Evolutionary conservation across 1,284 basidiomycete species (phyloP).

Genomic region (Fistulina hepatica): DNA sequence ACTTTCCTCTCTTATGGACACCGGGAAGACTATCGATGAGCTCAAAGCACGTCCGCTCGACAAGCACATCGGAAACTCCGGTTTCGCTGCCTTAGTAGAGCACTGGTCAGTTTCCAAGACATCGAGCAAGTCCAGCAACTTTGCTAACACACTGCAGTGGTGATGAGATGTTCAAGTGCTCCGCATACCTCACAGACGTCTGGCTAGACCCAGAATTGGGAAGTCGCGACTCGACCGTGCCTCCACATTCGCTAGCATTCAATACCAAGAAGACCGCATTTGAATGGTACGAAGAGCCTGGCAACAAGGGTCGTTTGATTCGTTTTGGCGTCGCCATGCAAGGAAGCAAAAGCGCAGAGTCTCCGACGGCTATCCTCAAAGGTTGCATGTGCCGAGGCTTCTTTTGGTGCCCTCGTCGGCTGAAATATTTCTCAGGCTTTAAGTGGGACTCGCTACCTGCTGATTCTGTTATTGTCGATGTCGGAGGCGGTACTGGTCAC

Average conservation of each 20-base stretch:
- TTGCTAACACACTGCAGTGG: conserved; percentile 6
- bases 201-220: conserved; percentile 19
- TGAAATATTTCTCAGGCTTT: conserved; percentile 7
- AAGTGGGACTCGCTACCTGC: conserved; percentile 13
- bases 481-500: conserved; percentile 20
- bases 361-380: neutral
- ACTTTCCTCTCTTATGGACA: conserved; percentile 31
- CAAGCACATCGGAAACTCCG: conserved; percentile 16
- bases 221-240: neutral
- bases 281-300: conserved; percentile 8
- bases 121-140: neutral
- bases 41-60: conserved; percentile 1
- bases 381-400: neutral
- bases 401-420: neutral
- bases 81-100: conserved; percentile 16
- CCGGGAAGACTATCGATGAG: conserved; percentile 22
- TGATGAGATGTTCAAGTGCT: conserved; percentile 18
- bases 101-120: conserved; percentile 13
- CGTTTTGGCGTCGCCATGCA: conserved; percentile 4
- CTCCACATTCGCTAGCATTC: conserved; percentile 9
- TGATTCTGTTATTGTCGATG: conserved; percentile 17
- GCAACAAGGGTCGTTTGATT: conserved; percentile 6
- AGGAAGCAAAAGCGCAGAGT: neutral
- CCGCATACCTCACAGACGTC: conserved; percentile 18
- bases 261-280: neutral